phyloP scores from a whole-genome alignment of 2,329 filamentous ascomycete species.

The Ilyonectria mors-panacis region DNA sequence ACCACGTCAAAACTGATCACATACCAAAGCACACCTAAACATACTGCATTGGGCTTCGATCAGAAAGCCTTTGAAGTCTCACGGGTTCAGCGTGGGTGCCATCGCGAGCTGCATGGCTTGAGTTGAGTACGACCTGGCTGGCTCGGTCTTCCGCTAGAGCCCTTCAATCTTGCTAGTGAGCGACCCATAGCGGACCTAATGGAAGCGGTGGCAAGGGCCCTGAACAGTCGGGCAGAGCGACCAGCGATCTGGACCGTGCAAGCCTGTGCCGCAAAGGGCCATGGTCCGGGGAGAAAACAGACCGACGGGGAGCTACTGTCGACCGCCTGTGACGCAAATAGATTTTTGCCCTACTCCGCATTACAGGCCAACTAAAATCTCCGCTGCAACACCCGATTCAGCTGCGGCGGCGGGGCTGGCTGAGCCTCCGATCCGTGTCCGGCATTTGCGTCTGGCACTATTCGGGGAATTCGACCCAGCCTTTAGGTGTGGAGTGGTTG shows the following conservation, averaged over 20 bases:
- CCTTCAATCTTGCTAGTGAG: neutral
- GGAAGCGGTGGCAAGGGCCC: slow-evolving; percentile 1
- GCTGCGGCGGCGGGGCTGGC: neutral
- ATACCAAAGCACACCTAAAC: neutral
- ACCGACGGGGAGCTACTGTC: neutral
- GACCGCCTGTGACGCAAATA: slow-evolving; percentile 14
- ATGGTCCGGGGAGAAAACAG: slow-evolving; percentile 8
- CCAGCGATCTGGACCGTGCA: slow-evolving; percentile 2
- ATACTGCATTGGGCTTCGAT: slow-evolving; percentile 28
- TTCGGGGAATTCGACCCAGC: slow-evolving; percentile 24
- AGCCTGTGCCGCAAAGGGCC: neutral
- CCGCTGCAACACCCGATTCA: neutral
- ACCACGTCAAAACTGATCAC: slow-evolving; percentile 24
- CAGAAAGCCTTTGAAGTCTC: neutral
- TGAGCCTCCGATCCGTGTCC: slow-evolving; percentile 3
- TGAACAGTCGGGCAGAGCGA: slow-evolving; percentile 1
- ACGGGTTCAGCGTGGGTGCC: slow-evolving; percentile 23
- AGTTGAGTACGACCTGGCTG: slow-evolving; percentile 33
- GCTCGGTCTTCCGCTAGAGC: neutral
- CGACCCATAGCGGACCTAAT: slow-evolving; percentile 36
- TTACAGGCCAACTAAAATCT: neutral
- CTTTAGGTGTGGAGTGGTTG: slow-evolving; percentile 32
- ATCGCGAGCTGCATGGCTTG: slow-evolving; percentile 6
- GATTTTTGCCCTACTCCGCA: neutral
- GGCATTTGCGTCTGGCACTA: slow-evolving; percentile 30